phyloP scores from a whole-genome alignment of 2,329 filamentous ascomycete genomes.

The Colletotrichum spaethianum region DNA sequence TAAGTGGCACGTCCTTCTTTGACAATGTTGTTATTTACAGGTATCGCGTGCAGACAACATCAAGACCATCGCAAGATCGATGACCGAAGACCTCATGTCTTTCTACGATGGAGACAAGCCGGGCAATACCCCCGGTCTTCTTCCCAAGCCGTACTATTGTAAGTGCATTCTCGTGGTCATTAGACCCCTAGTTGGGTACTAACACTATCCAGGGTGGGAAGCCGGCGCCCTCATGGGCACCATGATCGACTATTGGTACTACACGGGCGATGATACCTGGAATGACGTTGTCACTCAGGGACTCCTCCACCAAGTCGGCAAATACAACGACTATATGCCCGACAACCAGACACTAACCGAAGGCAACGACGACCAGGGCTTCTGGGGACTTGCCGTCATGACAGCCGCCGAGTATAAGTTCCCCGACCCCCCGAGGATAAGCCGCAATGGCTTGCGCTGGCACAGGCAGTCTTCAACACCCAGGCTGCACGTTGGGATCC shows the following conservation, averaged over 20 bases:
- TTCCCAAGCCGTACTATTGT: constrained; percentile 70
- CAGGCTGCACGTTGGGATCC: constrained; percentile 82
- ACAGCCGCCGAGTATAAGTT: constrained; percentile 79
- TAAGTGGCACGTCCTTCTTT: constrained; percentile 37
- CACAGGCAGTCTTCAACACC: constrained; percentile 85
- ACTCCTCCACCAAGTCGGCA: constrained; percentile 81
- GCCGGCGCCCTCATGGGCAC: constrained; percentile 80
- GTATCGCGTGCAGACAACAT: constrained; percentile 60
- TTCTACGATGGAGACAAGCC: constrained; percentile 65
- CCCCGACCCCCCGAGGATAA: constrained; percentile 69
- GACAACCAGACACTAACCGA: constrained; percentile 77
- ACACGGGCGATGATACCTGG: constrained; percentile 81
- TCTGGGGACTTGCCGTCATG: constrained; percentile 81
- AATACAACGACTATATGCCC: constrained; percentile 83
- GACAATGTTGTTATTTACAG: neutral
- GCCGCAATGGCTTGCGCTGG: constrained; percentile 79
- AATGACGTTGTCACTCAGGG: constrained; percentile 78
- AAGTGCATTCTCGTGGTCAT: constrained; percentile 44
- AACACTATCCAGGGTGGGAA: constrained; percentile 72
- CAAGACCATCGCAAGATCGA: constrained; percentile 62
- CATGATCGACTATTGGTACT: constrained; percentile 88
- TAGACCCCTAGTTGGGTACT: neutral
- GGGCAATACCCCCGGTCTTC: constrained; percentile 65
- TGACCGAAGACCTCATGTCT: constrained; percentile 58
- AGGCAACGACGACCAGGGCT: constrained; percentile 83